Conservation (phyloP, 1,284 basidiomycete species). For the Gymnopus androsaceus region DNA sequence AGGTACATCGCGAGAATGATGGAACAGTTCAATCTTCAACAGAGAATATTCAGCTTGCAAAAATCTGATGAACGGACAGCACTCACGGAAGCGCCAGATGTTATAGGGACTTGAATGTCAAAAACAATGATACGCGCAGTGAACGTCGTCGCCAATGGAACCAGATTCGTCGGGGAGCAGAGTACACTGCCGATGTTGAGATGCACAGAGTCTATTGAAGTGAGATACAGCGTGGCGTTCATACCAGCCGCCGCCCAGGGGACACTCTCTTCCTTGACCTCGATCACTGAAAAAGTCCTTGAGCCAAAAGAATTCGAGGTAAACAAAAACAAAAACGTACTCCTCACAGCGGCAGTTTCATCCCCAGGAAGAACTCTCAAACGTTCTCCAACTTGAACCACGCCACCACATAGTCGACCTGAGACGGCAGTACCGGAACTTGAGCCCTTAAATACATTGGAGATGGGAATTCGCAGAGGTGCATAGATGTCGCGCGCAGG, state of each 20-base stretch:
- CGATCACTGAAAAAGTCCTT: constrained; percentile 66
- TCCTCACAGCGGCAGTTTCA: constrained; percentile 81
- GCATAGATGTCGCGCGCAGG: constrained; percentile 77
- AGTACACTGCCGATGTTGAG: constrained; percentile 88
- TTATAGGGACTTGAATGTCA: constrained; percentile 89
- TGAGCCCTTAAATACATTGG: constrained; percentile 93
- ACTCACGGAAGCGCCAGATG: constrained; percentile 80
- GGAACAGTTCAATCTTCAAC: constrained; percentile 84
- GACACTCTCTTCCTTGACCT: constrained; percentile 77
- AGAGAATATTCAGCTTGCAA: constrained; percentile 5
- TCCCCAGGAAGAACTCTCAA: constrained; percentile 90
- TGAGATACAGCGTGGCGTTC: constrained; percentile 86
- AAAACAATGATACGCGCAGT: constrained; percentile 92
- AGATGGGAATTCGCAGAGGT: constrained; percentile 86
- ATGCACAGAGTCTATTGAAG: constrained; percentile 84
- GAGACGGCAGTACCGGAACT: constrained; percentile 81
- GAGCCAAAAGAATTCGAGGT: not conserved
- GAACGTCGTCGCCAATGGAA: constrained; percentile 79
- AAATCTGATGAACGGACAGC: not conserved
- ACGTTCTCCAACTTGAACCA: constrained; percentile 91
- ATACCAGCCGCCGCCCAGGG: constrained; percentile 91
- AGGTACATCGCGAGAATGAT: constrained; percentile 91
- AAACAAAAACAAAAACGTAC: constrained; percentile 48
- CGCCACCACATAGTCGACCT: constrained; percentile 86
- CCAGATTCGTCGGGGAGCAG: constrained; percentile 70